Evolutionary conservation across 768 basidiomycete genomes (phyloP), one percentile per base, ranked within the genome.

Genomic region (Mycena vitilis): DNA sequence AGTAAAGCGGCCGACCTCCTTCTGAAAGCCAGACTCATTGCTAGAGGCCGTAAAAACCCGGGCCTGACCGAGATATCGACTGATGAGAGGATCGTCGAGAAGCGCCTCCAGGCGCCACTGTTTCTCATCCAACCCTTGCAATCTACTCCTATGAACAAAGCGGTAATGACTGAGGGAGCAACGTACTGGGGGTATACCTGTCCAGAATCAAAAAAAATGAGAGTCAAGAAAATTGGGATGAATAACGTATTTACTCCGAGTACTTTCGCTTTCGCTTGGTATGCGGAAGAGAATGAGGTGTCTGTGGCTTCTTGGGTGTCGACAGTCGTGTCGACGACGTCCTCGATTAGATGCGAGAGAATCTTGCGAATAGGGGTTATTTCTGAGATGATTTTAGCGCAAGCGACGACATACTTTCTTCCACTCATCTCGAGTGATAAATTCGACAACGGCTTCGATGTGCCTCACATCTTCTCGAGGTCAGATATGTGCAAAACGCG

Each of bases 151-250:
- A 38, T 65, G 36, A 60, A 36, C 13, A 25, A 34, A 2, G 38
- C 36, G 18, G 22, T 15, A 5, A 42, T 23, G 18, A 60, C 37
- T 0, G 12, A 38, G 20, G 20, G 45, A 56, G 5, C 30, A 23
- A 66, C 71, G 47, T 53, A 72, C 71, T 66, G 51, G 0, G 71
- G 71, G 16, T 61, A 71, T 45, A 71, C 52, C 67, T 68, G 16
- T 23, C 12, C 25, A 25, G 34, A n/a, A 47, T 34, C 13, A 12
- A 36, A 11, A 11, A 42, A 48, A 16, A 57, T 44, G 7, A 47
- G 49, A 38, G 22, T 22, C 15, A 15, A 25, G 9, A 37, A 15
- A 15, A 44, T 10, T 54, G 6, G 49, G 20, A 44, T n/a, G 20
- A 20, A 15, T 4, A 20, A n/a, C 11, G 36, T n/a, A 34, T 30